These are phyloP conservation scores for Meyerozyma carpophila DNA, from an alignment of 1,139 yeast species.

Conservation along the genomic window DNA sequence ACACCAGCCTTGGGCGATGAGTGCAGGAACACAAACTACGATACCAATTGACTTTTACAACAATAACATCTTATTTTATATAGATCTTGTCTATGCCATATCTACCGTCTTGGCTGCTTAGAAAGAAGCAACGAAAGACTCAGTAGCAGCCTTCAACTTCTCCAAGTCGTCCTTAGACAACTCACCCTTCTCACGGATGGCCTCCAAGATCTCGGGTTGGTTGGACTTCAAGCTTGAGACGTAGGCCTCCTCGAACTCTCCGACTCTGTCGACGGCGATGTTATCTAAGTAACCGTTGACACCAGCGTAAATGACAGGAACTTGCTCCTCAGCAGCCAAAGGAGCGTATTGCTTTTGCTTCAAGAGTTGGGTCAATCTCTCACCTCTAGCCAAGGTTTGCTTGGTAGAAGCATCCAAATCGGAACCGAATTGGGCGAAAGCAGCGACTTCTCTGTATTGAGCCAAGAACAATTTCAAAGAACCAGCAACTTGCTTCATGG, in stretches of 20 bases:
- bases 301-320: slow-evolving; percentile 98
- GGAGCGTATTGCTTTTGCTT: slow-evolving; percentile 98
- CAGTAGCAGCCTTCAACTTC: slow-evolving; percentile 85
- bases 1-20: not conserved
- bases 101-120: slow-evolving; percentile 15
- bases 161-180: slow-evolving; percentile 83
- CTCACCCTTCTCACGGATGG: slow-evolving; percentile 87
- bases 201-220: slow-evolving; percentile 76
- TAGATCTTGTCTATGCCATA: slow-evolving; percentile 1
- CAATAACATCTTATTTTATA: slow-evolving; percentile 1
- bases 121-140: slow-evolving; percentile 87
- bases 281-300: slow-evolving; percentile 98
- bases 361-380: slow-evolving; percentile 98
- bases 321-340: slow-evolving; percentile 98
- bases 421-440: slow-evolving; percentile 99
- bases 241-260: slow-evolving; percentile 91
- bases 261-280: slow-evolving; percentile 80
- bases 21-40: not conserved
- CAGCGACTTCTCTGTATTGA: slow-evolving; percentile 99
- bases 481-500: slow-evolving; percentile 99
- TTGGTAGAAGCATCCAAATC: slow-evolving; percentile 99
- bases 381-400: slow-evolving; percentile 99
- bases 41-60: not conserved
- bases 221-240: slow-evolving; percentile 85
- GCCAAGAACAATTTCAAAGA: slow-evolving; percentile 99